Percentiles rank a stretch among this genome's conserved stretches.
Evolutionary conservation across 2,329 filamentous ascomycete species (phyloP).

Genomic region (Hypoxylon sp.): DNA sequence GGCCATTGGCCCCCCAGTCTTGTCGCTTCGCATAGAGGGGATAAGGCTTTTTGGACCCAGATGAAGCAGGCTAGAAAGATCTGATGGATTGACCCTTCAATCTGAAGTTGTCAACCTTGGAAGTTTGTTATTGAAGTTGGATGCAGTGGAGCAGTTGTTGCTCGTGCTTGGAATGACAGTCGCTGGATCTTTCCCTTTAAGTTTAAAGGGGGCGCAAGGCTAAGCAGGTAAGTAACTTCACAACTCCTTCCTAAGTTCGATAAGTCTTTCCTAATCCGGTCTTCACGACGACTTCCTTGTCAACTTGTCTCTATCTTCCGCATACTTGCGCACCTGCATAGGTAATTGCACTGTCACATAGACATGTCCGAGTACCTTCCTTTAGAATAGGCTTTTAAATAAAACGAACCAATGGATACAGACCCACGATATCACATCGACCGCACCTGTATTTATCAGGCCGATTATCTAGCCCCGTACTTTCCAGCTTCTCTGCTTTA

Average conservation of each 20-base stretch:
- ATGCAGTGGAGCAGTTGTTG: conserved; percentile 15
- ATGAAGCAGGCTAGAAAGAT: background rate
- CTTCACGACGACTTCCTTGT: conserved; percentile 3
- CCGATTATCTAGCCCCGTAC: background rate
- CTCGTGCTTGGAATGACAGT: conserved; percentile 4
- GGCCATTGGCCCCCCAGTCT: background rate
- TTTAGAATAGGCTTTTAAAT: conserved; percentile 3
- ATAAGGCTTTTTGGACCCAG: background rate
- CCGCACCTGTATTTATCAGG: background rate
- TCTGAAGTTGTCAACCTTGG: conserved; percentile 1
- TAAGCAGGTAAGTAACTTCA: conserved; percentile 4
- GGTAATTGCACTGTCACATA: background rate
- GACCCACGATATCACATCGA: background rate
- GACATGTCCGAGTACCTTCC: background rate
- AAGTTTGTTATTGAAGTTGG: conserved; percentile 3
- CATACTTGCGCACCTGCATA: background rate
- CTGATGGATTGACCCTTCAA: background rate
- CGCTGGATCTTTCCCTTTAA: background rate
- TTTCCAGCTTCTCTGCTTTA: background rate
- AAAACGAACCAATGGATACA: conserved; percentile 4
- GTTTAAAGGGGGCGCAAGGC: conserved; percentile 1
- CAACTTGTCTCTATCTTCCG: background rate
- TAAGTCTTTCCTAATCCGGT: conserved; percentile 5
- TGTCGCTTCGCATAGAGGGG: background rate
- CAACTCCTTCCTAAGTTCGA: background rate